A percentile compares a stretch with the other conserved stretches of the same genome.
These are phyloP conservation scores for Neonectria neomacrospora DNA, from an alignment of 2,329 filamentous ascomycete species.

Conservation along the genomic window DNA sequence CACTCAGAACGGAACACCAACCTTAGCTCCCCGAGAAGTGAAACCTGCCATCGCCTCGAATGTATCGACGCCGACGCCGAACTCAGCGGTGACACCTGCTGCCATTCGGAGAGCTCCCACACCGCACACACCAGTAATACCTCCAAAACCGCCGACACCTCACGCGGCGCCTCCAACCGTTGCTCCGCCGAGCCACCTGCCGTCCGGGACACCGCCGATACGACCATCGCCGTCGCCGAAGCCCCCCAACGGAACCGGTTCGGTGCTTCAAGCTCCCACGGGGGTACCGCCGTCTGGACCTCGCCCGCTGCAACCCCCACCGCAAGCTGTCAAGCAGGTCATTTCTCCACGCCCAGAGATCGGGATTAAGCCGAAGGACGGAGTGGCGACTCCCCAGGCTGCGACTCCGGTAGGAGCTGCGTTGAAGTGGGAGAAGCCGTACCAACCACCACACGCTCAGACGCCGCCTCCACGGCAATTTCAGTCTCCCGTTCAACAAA, in stretches of 20 bases:
- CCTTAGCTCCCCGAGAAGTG: constrained; percentile 48
- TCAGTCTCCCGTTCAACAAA: constrained; percentile 40
- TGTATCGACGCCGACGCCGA: constrained; percentile 36
- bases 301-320: constrained; percentile 47
- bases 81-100: constrained; percentile 32
- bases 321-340: constrained; percentile 46
- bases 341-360: constrained; percentile 51
- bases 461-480: constrained; percentile 41
- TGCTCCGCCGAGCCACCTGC: constrained; percentile 45
- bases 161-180: constrained; percentile 41
- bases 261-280: constrained; percentile 52
- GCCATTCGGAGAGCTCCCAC: constrained; percentile 44
- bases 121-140: constrained; percentile 50
- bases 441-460: constrained; percentile 49
- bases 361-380: constrained; percentile 46
- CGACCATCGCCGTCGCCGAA: constrained; percentile 48
- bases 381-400: constrained; percentile 36
- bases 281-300: constrained; percentile 48
- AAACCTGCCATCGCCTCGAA: constrained; percentile 43
- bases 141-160: constrained; percentile 47
- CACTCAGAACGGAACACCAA: constrained; percentile 49
- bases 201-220: constrained; percentile 43
- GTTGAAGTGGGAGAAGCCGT: constrained; percentile 57
- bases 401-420: constrained; percentile 40
- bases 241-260: constrained; percentile 42